Conservation (phyloP, 2,329 filamentous ascomycete genomes). For the Xylaria sp. region DNA sequence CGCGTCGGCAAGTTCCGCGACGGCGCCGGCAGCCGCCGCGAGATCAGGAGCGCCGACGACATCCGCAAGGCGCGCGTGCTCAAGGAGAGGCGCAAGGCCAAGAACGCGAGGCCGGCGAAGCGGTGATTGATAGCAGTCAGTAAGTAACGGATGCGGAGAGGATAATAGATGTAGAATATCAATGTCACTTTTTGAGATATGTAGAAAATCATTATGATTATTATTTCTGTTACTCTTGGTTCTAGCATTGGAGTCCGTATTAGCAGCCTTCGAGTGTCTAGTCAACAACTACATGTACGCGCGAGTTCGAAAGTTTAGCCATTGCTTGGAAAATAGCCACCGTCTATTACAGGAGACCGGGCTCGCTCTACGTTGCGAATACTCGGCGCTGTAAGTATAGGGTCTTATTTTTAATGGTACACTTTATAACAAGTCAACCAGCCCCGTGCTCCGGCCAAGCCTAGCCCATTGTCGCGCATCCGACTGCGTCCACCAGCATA, state of each 20-base stretch:
- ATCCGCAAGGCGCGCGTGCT: slow-evolving; percentile 81
- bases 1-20: slow-evolving; percentile 74
- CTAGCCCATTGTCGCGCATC: slow-evolving; percentile 1
- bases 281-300: no score
- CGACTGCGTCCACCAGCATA: not conserved
- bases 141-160: not conserved
- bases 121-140: slow-evolving; percentile 45
- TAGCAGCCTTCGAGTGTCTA: no score
- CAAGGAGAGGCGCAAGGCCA: slow-evolving; percentile 76
- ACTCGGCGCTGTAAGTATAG: slow-evolving; percentile 19
- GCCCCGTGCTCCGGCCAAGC: not conserved
- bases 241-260: no score
- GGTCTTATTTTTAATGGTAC: slow-evolving; percentile 31
- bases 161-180: not conserved
- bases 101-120: slow-evolving; percentile 82
- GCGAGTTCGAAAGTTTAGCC: no score
- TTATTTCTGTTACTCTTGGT: no score
- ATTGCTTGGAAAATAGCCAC: not conserved
- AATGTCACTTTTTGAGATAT: not conserved
- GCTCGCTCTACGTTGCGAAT: slow-evolving; percentile 13
- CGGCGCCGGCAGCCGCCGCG: slow-evolving; percentile 65
- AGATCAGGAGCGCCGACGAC: slow-evolving; percentile 81
- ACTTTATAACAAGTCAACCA: slow-evolving; percentile 14
- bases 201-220: not conserved
- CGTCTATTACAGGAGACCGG: slow-evolving; percentile 18